Evolutionary conservation across 139 green algal genomes (phyloP).

Genomic region (Auxenochlorella protothecoides): DNA sequence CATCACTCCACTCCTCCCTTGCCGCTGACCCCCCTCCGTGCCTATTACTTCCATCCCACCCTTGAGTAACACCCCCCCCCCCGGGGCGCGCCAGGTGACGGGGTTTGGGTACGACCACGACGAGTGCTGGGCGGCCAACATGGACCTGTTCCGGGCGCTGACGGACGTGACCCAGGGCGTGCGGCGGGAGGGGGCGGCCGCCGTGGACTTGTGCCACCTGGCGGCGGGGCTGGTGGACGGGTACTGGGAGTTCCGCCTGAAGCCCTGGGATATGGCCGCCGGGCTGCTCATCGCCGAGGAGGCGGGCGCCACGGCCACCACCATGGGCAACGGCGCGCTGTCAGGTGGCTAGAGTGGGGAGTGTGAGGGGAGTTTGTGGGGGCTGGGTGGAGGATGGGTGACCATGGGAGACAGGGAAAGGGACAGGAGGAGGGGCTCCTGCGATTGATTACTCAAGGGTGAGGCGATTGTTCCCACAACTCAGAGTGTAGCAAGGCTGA

Average conservation of each 20-base stretch:
- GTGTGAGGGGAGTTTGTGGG: no score
- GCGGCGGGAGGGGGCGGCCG: constrained; percentile 71
- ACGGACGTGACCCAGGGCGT: constrained; percentile 74
- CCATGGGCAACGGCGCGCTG: constrained; percentile 60
- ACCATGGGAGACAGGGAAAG: no score
- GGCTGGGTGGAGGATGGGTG: no score
- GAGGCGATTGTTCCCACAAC: no score
- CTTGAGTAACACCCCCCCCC: no score
- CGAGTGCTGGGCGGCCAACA: constrained; percentile 69
- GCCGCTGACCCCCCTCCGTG: no score
- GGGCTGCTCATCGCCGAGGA: constrained; percentile 57
- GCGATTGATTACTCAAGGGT: no score
- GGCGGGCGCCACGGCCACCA: constrained; percentile 59
- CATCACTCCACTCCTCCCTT: no score
- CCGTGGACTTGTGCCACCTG: constrained; percentile 85
- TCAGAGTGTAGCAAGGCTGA: no score
- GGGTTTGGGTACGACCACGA: constrained; percentile 82
- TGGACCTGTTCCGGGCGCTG: constrained; percentile 83
- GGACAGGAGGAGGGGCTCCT: no score
- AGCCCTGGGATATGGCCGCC: constrained; percentile 64
- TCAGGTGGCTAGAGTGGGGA: constrained; percentile 7
- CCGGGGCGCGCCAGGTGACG: constrained; percentile 45
- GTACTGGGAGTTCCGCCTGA: constrained; percentile 67
- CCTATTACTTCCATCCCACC: no score
- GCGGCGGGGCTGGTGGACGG: constrained; percentile 52